Base-by-base conservation (phyloP, 2,329 filamentous ascomycete genomes). In the Teratosphaeria zuluensis region DNA sequence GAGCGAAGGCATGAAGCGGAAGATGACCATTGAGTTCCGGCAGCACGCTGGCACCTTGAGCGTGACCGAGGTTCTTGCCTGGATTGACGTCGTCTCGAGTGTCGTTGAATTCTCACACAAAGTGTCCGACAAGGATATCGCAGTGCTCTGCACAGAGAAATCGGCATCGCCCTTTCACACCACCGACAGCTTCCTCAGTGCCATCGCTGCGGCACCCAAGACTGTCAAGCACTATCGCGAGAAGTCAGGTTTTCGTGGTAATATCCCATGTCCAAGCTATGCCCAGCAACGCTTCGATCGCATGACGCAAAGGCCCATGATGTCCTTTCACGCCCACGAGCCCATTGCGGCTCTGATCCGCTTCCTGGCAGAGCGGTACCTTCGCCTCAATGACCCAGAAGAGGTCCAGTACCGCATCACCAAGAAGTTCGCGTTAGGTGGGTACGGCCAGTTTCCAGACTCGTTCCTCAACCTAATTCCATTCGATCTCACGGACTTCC, bases 11-110 rank as follows among this genome's bases (percentile, higher is more conserved):
- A 32, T 21, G 31, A 21, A 14, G 9, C 6, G 16, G 31, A 56
- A 65, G 33, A 61, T 59, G 32, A 72, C 69, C 1, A 63, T 73
- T 42, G 68, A 68, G 53, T 72, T 72, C 59, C 62, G 68, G 4
- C 70, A 72, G 54, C 67, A 69, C 42, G 59, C 60, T 30, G 65
- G 62, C 1, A 69, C 66, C 8, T 54, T 69, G 4, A 60, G 68
- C 32, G 51, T 58, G 7, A 53, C 56, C 1, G 64, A 67, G 28
- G 60, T 69, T 9, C 56, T 65, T 4, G 61, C 69, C 24, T 72
- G 70, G 69, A 59, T 69, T 30, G 61, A 62, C 30, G 58, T 72
- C 9, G 55, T 65, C 6, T 12, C 56, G 2, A 28, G 46, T 19
- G 21, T 65, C 0, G 51, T 63, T 19, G 28, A 31, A 3, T 61